Base-by-base conservation (phyloP, 2,329 filamentous ascomycete genomes). In the Pseudocercospora macadamiae region DNA sequence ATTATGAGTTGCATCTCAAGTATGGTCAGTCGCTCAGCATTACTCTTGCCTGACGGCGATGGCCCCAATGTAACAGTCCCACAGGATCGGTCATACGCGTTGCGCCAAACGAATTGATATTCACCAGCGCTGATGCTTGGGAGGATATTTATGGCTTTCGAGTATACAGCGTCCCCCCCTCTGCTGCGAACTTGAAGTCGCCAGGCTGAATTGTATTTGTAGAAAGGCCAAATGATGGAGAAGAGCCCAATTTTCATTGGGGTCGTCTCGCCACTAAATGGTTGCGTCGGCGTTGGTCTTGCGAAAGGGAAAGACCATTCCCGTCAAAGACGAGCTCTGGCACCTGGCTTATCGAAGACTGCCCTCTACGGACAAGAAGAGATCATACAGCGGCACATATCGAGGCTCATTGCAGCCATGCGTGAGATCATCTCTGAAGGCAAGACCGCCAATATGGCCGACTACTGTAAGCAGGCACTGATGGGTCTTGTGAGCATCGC, bases 171-270 rank as follows among this genome's bases (percentile, higher is more conserved):
- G 4, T 14, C 3, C 21, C 9, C 25, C 12, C 3, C 16, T 39
- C 18, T 32, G 28, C 6, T 32, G 28, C n/a, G 28, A 7, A 12
- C 6, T 32, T 32, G 28, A 32, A 26, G 25, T 36, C 19, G 28
- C 26, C 30, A 54, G 14, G 18, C 9, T 12, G 6, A 6, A n/a
- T 19, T 23, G 16, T 14, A 6, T 10, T 42, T 19, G 3, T 39
- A 60, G 57, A 55, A 47, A 37, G 57, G 52, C 25, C 44, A 39
- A 19, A 45, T 60, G 14, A 56, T 60, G 58, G 54, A 60, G 36
- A 60, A 54, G 30, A 60, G 58, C 21, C 58, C 58, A 4, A 60
- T 53, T 18, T 60, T 60, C 54, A 42, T 60, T 18, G 58, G 58
- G 4, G 53, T 56, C 12, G 58, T 36, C n/a, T 56, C 53, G 14